These are phyloP conservation scores for Aspergillus novoparasiticus DNA, from an alignment of 2,329 filamentous ascomycete species.

Conservation along the genomic window DNA sequence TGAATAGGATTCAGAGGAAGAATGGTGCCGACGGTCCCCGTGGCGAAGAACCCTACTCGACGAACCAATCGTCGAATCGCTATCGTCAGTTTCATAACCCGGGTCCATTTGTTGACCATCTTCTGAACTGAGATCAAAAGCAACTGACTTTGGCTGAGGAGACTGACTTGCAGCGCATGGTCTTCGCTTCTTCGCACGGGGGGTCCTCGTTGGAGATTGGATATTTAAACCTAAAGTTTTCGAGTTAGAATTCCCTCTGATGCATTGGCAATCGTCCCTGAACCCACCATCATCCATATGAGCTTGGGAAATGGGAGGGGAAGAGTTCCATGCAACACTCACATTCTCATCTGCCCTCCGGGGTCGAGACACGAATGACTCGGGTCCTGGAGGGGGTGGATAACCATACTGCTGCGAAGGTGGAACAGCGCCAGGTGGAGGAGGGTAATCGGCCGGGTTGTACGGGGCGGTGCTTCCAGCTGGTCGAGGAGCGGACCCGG, in stretches of 20 bases:
- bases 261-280: conserved; percentile 17
- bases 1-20: conserved; percentile 25
- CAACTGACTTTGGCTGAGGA: conserved; percentile 36
- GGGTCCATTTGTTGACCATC: conserved; percentile 19
- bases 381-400: conserved; percentile 35
- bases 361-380: conserved; percentile 43
- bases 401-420: conserved; percentile 43
- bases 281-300: conserved; percentile 48
- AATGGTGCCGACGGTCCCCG: conserved; percentile 26
- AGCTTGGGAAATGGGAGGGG: conserved; percentile 39
- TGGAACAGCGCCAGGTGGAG: conserved; percentile 42
- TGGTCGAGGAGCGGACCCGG: conserved; percentile 32
- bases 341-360: conserved; percentile 53
- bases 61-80: conserved; percentile 38
- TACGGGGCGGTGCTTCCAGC: conserved; percentile 33
- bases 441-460: conserved; percentile 45
- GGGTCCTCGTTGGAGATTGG: conserved; percentile 10
- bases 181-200: conserved; percentile 14
- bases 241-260: conserved; percentile 6
- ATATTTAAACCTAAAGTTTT: conserved; percentile 26
- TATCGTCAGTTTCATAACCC: conserved; percentile 49
- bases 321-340: conserved; percentile 45
- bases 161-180: conserved; percentile 27
- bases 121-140: conserved; percentile 32
- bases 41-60: conserved; percentile 23